These are phyloP conservation scores for Eucalyptus polyanthemos DNA, from an alignment of 345 rosid species.

Conservation along the genomic window DNA sequence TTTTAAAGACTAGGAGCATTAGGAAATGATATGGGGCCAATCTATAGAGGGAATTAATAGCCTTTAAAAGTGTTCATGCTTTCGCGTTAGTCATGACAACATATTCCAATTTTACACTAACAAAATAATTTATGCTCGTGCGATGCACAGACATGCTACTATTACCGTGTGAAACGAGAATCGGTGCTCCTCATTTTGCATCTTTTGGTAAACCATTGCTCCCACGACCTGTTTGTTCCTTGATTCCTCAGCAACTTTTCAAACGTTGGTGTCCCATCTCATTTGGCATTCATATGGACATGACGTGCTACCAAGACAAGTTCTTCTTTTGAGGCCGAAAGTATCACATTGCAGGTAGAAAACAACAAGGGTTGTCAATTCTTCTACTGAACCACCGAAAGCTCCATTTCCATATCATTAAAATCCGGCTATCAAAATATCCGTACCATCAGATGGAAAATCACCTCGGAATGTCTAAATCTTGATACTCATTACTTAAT, in stretches of 20 bases:
- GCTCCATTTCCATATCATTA: background rate
- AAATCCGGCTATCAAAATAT: background rate
- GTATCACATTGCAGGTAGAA: background rate
- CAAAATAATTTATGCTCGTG: background rate
- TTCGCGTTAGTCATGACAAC: background rate
- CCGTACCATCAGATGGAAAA: background rate
- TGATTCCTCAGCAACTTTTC: background rate
- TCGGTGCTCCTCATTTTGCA: background rate
- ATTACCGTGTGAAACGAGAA: background rate
- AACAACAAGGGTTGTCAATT: background rate
- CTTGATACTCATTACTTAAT: background rate
- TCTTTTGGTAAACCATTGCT: background rate
- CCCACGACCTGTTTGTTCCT: background rate
- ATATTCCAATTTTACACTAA: background rate
- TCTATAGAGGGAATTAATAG: background rate
- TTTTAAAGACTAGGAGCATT: background rate
- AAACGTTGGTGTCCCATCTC: background rate
- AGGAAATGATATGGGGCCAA: background rate
- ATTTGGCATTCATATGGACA: background rate
- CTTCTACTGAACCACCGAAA: background rate
- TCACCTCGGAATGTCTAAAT: background rate
- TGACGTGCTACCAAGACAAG: background rate
- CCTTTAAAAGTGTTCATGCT: background rate
- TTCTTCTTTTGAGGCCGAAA: background rate
- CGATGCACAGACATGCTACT: background rate